phyloP scores from a whole-genome alignment of 139 green algal species.

The Coelastrella sp. region DNA sequence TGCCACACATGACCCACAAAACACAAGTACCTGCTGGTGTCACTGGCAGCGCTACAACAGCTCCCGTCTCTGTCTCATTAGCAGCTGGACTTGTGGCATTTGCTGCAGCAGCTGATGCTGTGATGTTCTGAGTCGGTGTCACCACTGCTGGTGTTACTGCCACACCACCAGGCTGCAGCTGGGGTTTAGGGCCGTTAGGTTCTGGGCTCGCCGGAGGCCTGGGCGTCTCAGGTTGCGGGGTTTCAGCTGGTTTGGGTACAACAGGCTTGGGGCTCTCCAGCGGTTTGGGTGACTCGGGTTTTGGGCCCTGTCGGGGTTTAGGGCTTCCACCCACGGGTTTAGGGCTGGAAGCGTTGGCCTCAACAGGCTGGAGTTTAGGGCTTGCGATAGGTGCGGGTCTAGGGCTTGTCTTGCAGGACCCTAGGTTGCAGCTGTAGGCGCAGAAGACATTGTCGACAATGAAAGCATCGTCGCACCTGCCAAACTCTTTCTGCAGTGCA shows the following conservation, averaged over 20 bases:
- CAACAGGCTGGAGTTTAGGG: not conserved
- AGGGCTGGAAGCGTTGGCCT: not conserved
- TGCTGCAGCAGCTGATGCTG: no score
- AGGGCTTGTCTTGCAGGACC: not conserved
- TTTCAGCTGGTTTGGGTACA: conserved; percentile 25
- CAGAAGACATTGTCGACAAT: conserved; percentile 54
- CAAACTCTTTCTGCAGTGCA: conserved; percentile 53
- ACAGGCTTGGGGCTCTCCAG: conserved; percentile 6
- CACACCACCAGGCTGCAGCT: no score
- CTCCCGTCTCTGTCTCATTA: no score
- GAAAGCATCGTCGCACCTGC: conserved; percentile 55
- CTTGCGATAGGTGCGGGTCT: not conserved
- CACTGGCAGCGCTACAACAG: no score
- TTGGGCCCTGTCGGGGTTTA: not conserved
- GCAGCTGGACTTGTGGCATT: no score
- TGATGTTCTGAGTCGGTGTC: no score
- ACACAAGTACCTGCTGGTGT: no score
- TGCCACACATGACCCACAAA: no score
- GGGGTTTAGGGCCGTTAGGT: no score
- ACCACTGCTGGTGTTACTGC: no score
- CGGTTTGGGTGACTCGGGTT: not conserved
- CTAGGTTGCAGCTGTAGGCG: conserved; percentile 54
- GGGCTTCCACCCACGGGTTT: not conserved
- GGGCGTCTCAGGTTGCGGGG: not conserved
- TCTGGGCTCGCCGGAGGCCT: no score